Evolutionary conservation across 768 basidiomycete species (phyloP).

Genomic region (Roridomyces roridus): DNA sequence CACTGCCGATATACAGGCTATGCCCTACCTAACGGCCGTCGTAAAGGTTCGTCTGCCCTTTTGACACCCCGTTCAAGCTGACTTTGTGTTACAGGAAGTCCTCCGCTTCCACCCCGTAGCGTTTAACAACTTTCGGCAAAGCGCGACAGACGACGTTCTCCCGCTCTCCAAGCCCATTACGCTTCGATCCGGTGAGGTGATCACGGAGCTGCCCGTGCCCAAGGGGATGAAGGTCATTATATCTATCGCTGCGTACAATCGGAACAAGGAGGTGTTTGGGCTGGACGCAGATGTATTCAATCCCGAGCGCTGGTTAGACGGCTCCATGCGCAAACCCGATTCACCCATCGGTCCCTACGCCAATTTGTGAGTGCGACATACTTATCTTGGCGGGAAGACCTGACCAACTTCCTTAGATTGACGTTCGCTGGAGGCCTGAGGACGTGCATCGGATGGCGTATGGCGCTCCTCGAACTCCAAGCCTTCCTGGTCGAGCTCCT

Average conservation of each 20-base stretch:
- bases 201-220: slow-evolving; percentile 55
- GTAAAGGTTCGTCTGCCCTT: slow-evolving; percentile 42
- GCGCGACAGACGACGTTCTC: slow-evolving; percentile 59
- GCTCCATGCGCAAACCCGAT: slow-evolving; percentile 30
- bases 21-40: slow-evolving; percentile 55
- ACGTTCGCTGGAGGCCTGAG: slow-evolving; percentile 33
- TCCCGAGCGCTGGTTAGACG: slow-evolving; percentile 46
- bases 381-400: neutral
- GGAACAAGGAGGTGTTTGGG: slow-evolving; percentile 45
- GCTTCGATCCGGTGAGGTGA: slow-evolving; percentile 25
- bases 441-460: slow-evolving; percentile 36
- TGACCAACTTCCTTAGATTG: slow-evolving; percentile 18
- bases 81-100: slow-evolving; percentile 32
- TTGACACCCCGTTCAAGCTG: neutral
- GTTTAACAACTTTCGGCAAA: slow-evolving; percentile 36
- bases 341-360: slow-evolving; percentile 37
- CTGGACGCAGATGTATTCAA: slow-evolving; percentile 46
- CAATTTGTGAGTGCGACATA: slow-evolving; percentile 35
- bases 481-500: slow-evolving; percentile 64
- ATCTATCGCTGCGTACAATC: slow-evolving; percentile 57
- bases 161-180: slow-evolving; percentile 38
- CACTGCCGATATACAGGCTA: slow-evolving; percentile 51
- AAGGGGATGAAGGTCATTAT: slow-evolving; percentile 55
- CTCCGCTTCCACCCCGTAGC: slow-evolving; percentile 36
- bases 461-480: slow-evolving; percentile 57